Evolutionary conservation across 345 rosid species (phyloP).

Genomic region (Conringia planisiliqua): DNA sequence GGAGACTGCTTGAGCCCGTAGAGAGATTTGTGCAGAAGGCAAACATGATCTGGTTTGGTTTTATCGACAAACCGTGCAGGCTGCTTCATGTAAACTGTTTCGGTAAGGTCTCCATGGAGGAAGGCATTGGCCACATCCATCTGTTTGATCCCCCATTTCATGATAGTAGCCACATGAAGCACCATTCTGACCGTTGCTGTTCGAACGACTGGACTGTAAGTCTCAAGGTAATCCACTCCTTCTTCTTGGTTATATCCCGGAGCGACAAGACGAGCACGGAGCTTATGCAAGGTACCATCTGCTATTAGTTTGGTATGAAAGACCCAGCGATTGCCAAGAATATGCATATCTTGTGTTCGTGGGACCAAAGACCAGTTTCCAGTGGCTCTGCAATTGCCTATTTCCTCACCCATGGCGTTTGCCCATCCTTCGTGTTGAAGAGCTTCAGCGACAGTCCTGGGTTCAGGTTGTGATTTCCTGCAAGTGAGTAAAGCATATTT

Average conservation of each 20-base stretch:
- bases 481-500: too few species aligned
- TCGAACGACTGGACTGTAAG: background rate
- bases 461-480: too few species aligned
- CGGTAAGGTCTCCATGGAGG: background rate
- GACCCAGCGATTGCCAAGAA: background rate
- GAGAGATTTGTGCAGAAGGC: background rate
- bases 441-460: too few species aligned
- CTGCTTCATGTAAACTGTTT: background rate
- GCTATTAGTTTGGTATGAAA: background rate
- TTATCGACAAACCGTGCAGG: background rate
- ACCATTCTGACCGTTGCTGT: background rate
- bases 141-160: background rate
- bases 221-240: background rate
- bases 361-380: background rate
- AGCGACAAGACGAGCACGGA: background rate
- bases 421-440: too few species aligned
- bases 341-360: background rate
- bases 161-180: background rate
- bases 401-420: too few species aligned
- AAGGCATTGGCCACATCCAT: background rate
- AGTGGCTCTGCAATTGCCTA: too few species aligned
- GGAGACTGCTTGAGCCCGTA: background rate
- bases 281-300: background rate
- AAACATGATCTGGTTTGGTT: background rate
- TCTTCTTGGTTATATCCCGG: background rate